A percentile compares a stretch with the other conserved stretches of the same genome.
These are phyloP conservation scores for Cynara cardunculus DNA, from an alignment of 129 eudicot species.

Conservation along the genomic window DNA sequence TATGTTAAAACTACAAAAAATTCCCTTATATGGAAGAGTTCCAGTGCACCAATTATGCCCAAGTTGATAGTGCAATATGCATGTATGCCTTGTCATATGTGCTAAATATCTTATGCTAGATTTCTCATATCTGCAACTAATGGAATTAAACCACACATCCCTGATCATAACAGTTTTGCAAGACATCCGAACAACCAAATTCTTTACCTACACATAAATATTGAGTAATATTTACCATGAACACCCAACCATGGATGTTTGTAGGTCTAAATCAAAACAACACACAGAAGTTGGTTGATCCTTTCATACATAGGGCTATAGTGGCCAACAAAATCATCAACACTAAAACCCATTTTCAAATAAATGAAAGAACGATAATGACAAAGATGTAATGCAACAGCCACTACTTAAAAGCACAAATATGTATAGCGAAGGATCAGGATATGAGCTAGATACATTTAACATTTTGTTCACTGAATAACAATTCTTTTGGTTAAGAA, in stretches of 20 bases:
- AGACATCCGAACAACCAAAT: neutral
- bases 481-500: too few species aligned
- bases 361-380: neutral
- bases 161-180: neutral
- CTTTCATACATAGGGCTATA: neutral
- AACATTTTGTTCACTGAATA: too few species aligned
- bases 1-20: too few species aligned
- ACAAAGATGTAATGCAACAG: too few species aligned
- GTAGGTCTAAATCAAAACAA: neutral
- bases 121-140: neutral
- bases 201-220: neutral
- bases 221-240: neutral
- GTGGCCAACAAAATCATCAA: neutral
- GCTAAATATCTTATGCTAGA: too few species aligned
- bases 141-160: neutral
- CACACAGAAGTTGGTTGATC: neutral
- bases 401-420: too few species aligned
- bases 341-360: neutral
- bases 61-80: too few species aligned
- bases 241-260: neutral
- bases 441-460: too few species aligned
- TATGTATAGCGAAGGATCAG: too few species aligned
- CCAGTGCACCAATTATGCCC: too few species aligned
- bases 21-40: too few species aligned
- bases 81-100: too few species aligned